Evolutionary conservation across 352 stramenopile genomes (phyloP), one percentile per base, ranked within the genome.

Genomic region (Globisporangium abappressorium): DNA sequence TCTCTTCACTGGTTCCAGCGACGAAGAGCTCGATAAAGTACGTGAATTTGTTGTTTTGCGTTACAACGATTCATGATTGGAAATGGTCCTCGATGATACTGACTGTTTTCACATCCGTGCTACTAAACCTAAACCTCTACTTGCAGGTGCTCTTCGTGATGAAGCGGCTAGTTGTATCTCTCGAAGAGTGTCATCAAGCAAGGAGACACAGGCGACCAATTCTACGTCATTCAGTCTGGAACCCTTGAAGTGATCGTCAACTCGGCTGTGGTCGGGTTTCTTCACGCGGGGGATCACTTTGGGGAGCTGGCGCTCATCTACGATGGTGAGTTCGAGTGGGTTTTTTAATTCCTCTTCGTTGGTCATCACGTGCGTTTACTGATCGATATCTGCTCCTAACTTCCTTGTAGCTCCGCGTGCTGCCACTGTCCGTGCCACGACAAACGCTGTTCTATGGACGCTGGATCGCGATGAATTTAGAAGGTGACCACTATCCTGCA

Each of bases 271-370:
- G 81, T 93, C 4, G 84, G 84, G 1, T 80, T 77, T 57, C 74
- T 93, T 18, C 74, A 74, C 2, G 70, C 79, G 1, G 84, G 81
- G 14, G 82, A 89, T 43, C 79, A 93, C 67, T 98, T 98, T 56
- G 93, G 93, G 34, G 93, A 98, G 69, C 79, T 98, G 33, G 87
- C 86, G 2, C 79, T 98, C 30, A 97, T 98, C 68, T 93, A 93
- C 60, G 82, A 93, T 56, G 81, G 81, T 88, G 71, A 57, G 73
- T 57, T 33, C 46, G 24, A 18, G 12, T 38, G 9, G 15, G 30
- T 33, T 6, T 14, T n/a, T 11, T 54, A 24, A 54, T 24, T 26
- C 22, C 22, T 18, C 15, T n/a, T 8, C 9, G 18, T 38, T 14
- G 12, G 18, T n/a, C 18, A 28, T 12, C 12, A 58, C 53, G 5